These are phyloP conservation scores for Metarhizium rileyi DNA, from an alignment of 2,329 filamentous ascomycete species.

Conservation along the genomic window DNA sequence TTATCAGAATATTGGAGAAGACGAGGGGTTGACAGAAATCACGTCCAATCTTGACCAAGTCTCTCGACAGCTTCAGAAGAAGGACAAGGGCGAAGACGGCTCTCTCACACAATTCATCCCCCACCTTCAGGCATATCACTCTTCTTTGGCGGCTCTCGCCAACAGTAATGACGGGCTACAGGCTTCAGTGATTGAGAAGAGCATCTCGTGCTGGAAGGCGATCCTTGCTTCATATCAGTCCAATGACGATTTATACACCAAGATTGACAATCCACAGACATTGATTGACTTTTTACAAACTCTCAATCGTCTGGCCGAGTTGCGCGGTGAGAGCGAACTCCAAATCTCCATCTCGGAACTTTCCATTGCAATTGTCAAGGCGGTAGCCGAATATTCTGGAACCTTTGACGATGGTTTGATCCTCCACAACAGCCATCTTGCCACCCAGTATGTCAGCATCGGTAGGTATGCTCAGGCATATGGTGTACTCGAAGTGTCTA, in stretches of 20 bases:
- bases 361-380: slow-evolving; percentile 29
- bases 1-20: slow-evolving; percentile 36
- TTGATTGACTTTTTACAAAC: slow-evolving; percentile 42
- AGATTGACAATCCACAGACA: slow-evolving; percentile 39
- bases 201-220: slow-evolving; percentile 34
- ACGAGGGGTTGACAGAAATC: slow-evolving; percentile 29
- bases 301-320: slow-evolving; percentile 39
- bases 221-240: slow-evolving; percentile 30
- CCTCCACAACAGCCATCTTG: slow-evolving; percentile 36
- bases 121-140: slow-evolving; percentile 37
- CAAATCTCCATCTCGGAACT: slow-evolving; percentile 39
- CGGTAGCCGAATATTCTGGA: slow-evolving; percentile 19
- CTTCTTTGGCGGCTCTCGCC: slow-evolving; percentile 34
- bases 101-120: slow-evolving; percentile 34
- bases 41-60: slow-evolving; percentile 28
- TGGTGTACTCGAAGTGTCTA: slow-evolving; percentile 46
- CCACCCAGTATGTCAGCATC: slow-evolving; percentile 42
- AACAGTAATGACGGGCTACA: slow-evolving; percentile 23
- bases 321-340: slow-evolving; percentile 38
- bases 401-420: slow-evolving; percentile 31
- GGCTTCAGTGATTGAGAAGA: slow-evolving; percentile 22
- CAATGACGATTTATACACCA: slow-evolving; percentile 30
- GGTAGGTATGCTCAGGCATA: slow-evolving; percentile 42
- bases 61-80: slow-evolving; percentile 24
- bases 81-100: slow-evolving; percentile 34